phyloP scores from a whole-genome alignment of 73 alveolate species.

The Paramecium caudatum region DNA sequence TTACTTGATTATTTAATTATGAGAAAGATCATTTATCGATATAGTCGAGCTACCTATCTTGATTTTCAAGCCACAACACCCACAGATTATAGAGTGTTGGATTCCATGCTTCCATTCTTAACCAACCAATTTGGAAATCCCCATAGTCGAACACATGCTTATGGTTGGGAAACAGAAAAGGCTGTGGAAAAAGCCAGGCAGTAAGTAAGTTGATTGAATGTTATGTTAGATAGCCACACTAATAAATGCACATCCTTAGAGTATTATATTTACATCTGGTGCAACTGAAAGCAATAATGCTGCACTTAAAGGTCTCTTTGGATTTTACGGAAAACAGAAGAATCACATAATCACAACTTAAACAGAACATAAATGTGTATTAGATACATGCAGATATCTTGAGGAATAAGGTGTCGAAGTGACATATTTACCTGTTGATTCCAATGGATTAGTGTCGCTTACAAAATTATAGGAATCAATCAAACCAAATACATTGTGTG shows the following conservation, averaged over 20 bases:
- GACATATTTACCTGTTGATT: slow-evolving; percentile 96
- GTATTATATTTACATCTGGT: slow-evolving; percentile 99
- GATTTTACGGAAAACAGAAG: slow-evolving; percentile 88
- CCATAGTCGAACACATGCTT: slow-evolving; percentile 88
- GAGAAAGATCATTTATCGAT: slow-evolving; percentile 9
- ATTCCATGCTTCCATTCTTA: slow-evolving; percentile 91
- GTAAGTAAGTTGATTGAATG: slow-evolving; percentile 77
- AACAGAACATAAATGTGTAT: slow-evolving; percentile 98
- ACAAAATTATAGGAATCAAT: slow-evolving; percentile 81
- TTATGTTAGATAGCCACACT: slow-evolving; percentile 83
- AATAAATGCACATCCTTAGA: slow-evolving; percentile 93
- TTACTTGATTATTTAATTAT: slow-evolving; percentile 44
- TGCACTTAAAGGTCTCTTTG: slow-evolving; percentile 95
- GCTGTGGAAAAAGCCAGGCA: slow-evolving; percentile 91
- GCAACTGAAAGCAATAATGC: slow-evolving; percentile 99
- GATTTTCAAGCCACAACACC: slow-evolving; percentile 94
- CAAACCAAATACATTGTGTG: slow-evolving; percentile 95
- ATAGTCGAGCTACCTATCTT: slow-evolving; percentile 72
- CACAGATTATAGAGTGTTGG: slow-evolving; percentile 90
- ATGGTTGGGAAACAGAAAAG: slow-evolving; percentile 89
- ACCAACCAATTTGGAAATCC: slow-evolving; percentile 90
- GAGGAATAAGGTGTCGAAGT: slow-evolving; percentile 97
- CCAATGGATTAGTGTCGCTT: slow-evolving; percentile 90
- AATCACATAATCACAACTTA: slow-evolving; percentile 94
- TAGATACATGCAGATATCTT: slow-evolving; percentile 96